Evolutionary conservation across 2,329 filamentous ascomycete species (phyloP), one percentile per base, ranked within the genome.

Genomic region (Ophidiomyces ophidiicola): DNA sequence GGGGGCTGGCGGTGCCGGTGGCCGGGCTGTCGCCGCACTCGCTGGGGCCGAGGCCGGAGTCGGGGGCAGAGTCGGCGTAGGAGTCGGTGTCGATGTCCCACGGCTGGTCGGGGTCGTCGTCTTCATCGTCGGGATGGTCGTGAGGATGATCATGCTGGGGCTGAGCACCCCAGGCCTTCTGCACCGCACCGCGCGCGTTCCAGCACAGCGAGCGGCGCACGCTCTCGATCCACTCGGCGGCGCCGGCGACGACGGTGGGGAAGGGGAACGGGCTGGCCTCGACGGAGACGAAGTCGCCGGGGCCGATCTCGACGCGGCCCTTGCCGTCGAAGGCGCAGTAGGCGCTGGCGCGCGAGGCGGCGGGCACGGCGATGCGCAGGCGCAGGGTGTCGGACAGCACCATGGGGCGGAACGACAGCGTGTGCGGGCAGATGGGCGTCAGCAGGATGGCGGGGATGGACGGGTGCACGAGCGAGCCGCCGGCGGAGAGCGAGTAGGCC

Each of bases 281-380:
- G 52, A 98, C 90, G 44, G 88, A 94, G 57, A 98, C 90, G 53
- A 88, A 83, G 62, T 98, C 90, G 39, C 90, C 90, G 53, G 88
- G 84, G 46, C 80, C 80, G 24, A 98, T 76, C 62, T 98, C 88
- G 30, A 98, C 76, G 36, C 90, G 85, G 41, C 86, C 87, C 61
- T 96, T 98, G 60, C 90, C 90, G 57, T 98, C 90, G 57, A 98
- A 98, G 28, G 86, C 85, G 57, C 88, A 94, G 68, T 94, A 94
- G 1, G 90, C 90, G 0, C 86, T 94, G 11, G 87, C 88, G 32
- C 90, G 82, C 26, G 84, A 92, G 53, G 80, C 78, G 46, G 73
- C 72, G 0, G 90, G 90, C 8, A 98, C 79, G 4, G 82, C 81
- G 37, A 98, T 83, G 36, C 87, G 84, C 44, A 98, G 75, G 11